Base-by-base conservation (phyloP, 441 rosid species). In the Pelargonium australe region DNA sequence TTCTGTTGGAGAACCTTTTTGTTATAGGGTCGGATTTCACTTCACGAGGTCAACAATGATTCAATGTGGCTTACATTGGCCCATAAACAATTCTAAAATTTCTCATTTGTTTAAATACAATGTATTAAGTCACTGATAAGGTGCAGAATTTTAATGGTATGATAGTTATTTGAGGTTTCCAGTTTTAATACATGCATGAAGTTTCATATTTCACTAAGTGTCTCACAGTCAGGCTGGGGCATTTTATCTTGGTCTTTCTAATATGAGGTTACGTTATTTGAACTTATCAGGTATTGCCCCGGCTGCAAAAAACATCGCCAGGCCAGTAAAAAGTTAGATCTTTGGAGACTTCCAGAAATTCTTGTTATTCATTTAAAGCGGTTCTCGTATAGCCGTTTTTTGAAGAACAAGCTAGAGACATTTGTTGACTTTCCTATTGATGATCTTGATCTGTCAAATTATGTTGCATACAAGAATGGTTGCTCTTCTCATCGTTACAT, bases 281-380 rank as follows among this genome's bases (percentile, higher is more conserved):
- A 74, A 25, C 8, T 65, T 76, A 47, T 41, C 75, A 89, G 91
- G 95, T 86, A 81, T 70, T 86, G 95, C 79, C 91, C 91, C 66
- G 63, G 84, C 71, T 89, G 95, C 86, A 87, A 89, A 77, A 80
- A 83, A 71, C 95, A 87, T 73, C 72, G 80, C 34, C 95, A 87
- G 82, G 95, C 95, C 43, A 78, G 82, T 71, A 89, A 89, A 80
- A 89, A 85, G 80, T 82, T 89, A 75, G 90, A 89, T 79, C 90
- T 89, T 41, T 87, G 95, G 95, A 86, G 95, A 78, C 74, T 87
- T 70, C 95, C 95, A 19, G 86, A 89, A 82, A 89, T 89, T 73
- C 74, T 89, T 68, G 89, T 89, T 41, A 82, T 86, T 77, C 95
- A 89, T 81, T 78, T 89, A 63, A 89, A 89, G 74, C 81, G 95